Base-by-base conservation (phyloP, 192 early-diverging fungal species). In the Coemansia sp. region DNA sequence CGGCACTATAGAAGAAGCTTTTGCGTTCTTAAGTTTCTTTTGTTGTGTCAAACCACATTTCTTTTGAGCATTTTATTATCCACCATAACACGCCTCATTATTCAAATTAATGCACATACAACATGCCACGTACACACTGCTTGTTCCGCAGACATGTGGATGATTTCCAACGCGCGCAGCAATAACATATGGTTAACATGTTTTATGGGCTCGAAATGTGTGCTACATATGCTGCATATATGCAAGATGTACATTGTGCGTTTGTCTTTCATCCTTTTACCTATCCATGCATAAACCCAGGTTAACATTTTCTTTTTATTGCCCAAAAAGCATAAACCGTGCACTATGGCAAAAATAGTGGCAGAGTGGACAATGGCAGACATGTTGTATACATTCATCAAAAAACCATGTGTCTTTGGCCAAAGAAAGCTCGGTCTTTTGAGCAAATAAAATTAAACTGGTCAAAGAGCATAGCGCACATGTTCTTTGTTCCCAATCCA, bases 201-300 rank as follows among this genome's bases (percentile, higher is more conserved):
- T n/a, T 44, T 44, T 9, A 10, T 44, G 40, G 40, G 40, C 40
- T 44, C 12, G 15, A 44, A 44, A n/a, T n/a, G 40, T 44, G 40
- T n/a, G 11, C 40, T 44, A n/a, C 10, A 44, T 15, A n/a, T 15
- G 15, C 40, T 15, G 15, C 40, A 44, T 44, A 44, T 44, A 44
- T 44, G 40, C 40, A 44, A 10, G 40, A 2, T n/a, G 40, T 15
- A 44, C 40, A 44, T 44, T 44, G 4, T 9, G 10, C 15, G 0
- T n/a, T 44, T 44, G 40, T 44, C 40, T 44, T 44, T 44, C 9
- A 44, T 44, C 40, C 40, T 44, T 44, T n/a, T 44, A n/a, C 40
- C 3, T n/a, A 44, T 44, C 40, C 40, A 44, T 7, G 31, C 31
- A 34, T 34, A 34, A 7, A 7, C 31, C 31, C 31, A 34, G 6